Evolutionary conservation across 75 land plant species (phyloP).

Genomic region (Larix kaempferi): DNA sequence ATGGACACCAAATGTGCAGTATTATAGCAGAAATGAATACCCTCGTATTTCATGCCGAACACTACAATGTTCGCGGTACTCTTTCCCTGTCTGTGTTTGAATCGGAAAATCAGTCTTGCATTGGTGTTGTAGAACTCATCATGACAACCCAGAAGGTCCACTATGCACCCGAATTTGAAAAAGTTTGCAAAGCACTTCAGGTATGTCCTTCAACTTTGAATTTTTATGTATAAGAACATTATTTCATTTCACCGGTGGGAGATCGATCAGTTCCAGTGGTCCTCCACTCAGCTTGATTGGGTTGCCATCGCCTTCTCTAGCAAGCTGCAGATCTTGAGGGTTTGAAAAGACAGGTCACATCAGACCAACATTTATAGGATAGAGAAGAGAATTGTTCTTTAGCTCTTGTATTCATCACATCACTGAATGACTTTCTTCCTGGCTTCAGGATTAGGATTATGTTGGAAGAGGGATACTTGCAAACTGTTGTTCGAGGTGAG

Average conservation of each 20-base stretch:
- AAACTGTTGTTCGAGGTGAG: too few species aligned
- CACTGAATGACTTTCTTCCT: too few species aligned
- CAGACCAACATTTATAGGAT: too few species aligned
- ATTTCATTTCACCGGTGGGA: not conserved
- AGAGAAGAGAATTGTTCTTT: too few species aligned
- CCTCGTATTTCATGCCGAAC: constrained; percentile 65
- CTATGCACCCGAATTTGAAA: constrained; percentile 65
- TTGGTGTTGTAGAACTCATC: constrained; percentile 88
- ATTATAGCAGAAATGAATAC: constrained; percentile 66
- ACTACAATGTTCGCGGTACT: constrained; percentile 59
- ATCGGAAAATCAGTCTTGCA: constrained; percentile 40
- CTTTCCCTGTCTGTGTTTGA: constrained; percentile 87
- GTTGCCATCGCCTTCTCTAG: too few species aligned
- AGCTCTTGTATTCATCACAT: too few species aligned
- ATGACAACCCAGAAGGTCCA: constrained; percentile 58
- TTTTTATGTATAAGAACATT: not conserved
- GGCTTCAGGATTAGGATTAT: too few species aligned
- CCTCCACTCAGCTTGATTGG: too few species aligned
- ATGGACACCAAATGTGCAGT: constrained; percentile 94
- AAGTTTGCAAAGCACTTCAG: constrained; percentile 80
- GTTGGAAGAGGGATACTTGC: too few species aligned
- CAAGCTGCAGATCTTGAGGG: too few species aligned
- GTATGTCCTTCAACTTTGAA: constrained; percentile 15
- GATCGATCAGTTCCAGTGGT: too few species aligned
- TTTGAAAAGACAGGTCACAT: too few species aligned